A percentile compares a stretch with the other conserved stretches of the same genome.
Conservation (phyloP, 495 filamentous ascomycete species). For the Penicillium turbatum region DNA sequence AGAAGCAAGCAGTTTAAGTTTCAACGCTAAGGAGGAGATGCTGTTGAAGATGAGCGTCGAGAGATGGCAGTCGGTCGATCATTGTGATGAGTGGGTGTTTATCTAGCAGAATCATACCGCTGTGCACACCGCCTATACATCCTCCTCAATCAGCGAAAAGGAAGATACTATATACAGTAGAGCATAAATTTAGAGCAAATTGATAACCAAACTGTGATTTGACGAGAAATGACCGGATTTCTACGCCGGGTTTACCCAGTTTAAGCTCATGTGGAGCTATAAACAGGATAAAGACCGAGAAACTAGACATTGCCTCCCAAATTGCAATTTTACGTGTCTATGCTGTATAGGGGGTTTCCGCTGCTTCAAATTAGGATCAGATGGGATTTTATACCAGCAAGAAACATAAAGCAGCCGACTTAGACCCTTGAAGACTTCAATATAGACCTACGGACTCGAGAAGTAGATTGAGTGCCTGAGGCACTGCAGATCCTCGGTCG, state of each 20-base stretch:
- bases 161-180: no score
- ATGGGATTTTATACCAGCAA: no score
- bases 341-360: no score
- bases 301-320: no score
- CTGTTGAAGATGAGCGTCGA: background rate
- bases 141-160: background rate
- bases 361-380: no score
- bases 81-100: slow-evolving; percentile 1
- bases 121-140: background rate
- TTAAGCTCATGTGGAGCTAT: no score
- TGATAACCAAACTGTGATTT: background rate
- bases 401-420: no score
- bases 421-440: no score
- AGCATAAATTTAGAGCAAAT: background rate
- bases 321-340: no score
- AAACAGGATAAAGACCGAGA: no score
- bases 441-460: no score
- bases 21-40: background rate
- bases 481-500: background rate
- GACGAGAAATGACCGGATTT: background rate
- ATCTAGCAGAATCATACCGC: background rate
- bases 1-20: background rate
- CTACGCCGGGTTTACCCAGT: background rate
- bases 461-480: background rate
- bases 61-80: background rate